phyloP scores from a whole-genome alignment of 73 alveolate species.

The Halteria grandinella region DNA sequence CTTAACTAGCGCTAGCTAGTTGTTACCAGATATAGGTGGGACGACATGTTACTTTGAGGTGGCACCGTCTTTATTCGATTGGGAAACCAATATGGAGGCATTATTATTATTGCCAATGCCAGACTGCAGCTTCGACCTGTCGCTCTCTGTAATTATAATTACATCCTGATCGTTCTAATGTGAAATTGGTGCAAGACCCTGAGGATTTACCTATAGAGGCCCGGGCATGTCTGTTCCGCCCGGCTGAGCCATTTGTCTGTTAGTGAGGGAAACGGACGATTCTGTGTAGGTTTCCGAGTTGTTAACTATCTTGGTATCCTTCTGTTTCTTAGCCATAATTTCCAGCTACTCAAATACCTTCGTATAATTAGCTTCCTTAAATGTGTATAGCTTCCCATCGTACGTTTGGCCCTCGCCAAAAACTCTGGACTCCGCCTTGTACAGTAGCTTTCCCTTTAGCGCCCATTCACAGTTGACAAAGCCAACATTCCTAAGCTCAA shows the following conservation, averaged over 20 bases:
- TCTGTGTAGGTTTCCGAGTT: constrained; percentile 1
- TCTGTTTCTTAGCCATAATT: constrained; percentile 13
- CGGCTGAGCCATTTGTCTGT: no score
- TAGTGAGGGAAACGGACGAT: no score
- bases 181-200: not conserved
- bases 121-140: no score
- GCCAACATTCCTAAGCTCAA: constrained; percentile 54
- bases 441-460: constrained; percentile 41
- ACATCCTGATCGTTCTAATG: constrained; percentile 5
- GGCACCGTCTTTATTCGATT: no score
- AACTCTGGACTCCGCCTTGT: constrained; percentile 40
- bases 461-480: constrained; percentile 69
- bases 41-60: no score
- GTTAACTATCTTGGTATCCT: constrained; percentile 19
- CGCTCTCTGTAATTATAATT: no score
- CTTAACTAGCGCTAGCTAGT: no score
- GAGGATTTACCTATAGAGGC: not conserved
- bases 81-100: no score
- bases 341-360: constrained; percentile 38
- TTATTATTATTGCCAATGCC: no score
- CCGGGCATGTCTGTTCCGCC: not conserved
- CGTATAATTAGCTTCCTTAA: constrained; percentile 56
- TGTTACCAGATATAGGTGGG: no score
- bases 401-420: constrained; percentile 64
- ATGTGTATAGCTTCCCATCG: constrained; percentile 56